These are phyloP conservation scores for Blastomyces parvus DNA, from an alignment of 2,329 filamentous ascomycete genomes.

Conservation along the genomic window DNA sequence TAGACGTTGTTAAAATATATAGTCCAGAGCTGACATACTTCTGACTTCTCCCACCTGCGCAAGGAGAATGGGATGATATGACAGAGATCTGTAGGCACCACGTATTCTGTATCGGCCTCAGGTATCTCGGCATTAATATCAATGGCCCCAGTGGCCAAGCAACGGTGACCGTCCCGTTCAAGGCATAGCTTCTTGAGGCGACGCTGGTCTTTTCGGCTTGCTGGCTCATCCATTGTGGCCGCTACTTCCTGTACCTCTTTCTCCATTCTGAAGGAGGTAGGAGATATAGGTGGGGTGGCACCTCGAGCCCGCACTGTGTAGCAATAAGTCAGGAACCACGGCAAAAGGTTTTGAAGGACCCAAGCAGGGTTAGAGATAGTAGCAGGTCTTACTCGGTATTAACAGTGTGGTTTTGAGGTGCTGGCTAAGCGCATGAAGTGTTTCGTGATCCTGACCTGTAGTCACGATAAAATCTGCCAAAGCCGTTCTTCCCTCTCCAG, in stretches of 20 bases:
- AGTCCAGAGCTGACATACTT: not conserved
- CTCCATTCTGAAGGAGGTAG: not conserved
- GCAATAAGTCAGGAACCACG: not conserved
- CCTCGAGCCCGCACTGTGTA: not conserved
- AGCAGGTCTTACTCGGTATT: not conserved
- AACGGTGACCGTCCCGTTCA: not conserved
- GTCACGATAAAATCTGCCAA: not conserved
- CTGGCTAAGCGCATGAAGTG: not conserved
- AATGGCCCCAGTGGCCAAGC: not conserved
- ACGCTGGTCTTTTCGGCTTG: not conserved
- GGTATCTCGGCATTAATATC: not conserved
- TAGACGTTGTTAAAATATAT: not conserved
- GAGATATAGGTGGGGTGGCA: not conserved
- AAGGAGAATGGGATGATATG: not conserved
- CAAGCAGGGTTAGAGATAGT: not conserved
- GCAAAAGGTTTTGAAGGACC: not conserved
- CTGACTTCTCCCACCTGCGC: not conserved
- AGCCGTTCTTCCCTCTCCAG: not conserved
- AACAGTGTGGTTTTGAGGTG: not conserved
- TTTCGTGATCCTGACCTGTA: not conserved
- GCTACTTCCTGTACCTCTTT: not conserved
- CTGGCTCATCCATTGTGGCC: not conserved
- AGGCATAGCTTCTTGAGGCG: not conserved
- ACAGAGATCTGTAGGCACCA: not conserved
- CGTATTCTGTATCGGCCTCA: too few species aligned